A percentile compares a stretch with the other conserved stretches of the same genome.
These are phyloP conservation scores for Vanderwaltozyma polyspora DNA, from an alignment of 805 yeast genomes.

Conservation along the genomic window DNA sequence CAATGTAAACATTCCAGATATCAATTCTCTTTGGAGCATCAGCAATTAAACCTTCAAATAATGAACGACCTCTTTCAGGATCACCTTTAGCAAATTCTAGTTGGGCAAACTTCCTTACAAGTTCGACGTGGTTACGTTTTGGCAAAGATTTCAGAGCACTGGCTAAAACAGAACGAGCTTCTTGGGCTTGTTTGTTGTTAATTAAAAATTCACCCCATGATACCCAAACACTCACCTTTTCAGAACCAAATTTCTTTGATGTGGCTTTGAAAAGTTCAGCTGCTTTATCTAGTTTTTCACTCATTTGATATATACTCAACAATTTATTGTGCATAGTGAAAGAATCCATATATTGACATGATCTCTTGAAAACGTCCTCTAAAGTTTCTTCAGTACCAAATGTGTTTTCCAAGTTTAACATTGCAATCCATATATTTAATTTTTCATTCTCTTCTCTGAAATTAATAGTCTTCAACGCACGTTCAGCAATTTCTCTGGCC, in stretches of 20 bases:
- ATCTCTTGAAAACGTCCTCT: slow-evolving; percentile 68
- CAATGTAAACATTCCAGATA: slow-evolving; percentile 90
- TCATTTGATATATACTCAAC: slow-evolving; percentile 60
- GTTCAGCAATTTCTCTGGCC: slow-evolving; percentile 84
- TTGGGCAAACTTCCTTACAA: slow-evolving; percentile 80
- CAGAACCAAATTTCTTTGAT: slow-evolving; percentile 68
- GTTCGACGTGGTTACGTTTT: slow-evolving; percentile 63
- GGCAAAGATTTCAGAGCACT: slow-evolving; percentile 62
- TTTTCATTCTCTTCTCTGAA: slow-evolving; percentile 90
- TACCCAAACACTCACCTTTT: slow-evolving; percentile 65
- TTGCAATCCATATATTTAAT: slow-evolving; percentile 90
- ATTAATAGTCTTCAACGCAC: slow-evolving; percentile 83
- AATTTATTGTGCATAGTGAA: slow-evolving; percentile 69
- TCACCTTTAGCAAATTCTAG: slow-evolving; percentile 82
- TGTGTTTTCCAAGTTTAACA: slow-evolving; percentile 84
- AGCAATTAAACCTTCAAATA: slow-evolving; percentile 82
- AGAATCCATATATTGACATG: slow-evolving; percentile 89
- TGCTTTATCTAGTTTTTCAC: slow-evolving; percentile 66
- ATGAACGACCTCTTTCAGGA: slow-evolving; percentile 85
- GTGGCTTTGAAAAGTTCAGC: slow-evolving; percentile 52
- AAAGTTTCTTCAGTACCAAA: slow-evolving; percentile 81
- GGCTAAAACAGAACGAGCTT: slow-evolving; percentile 63
- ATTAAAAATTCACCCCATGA: slow-evolving; percentile 67
- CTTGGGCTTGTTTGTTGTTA: slow-evolving; percentile 42
- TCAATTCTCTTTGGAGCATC: slow-evolving; percentile 89